Evolutionary conservation across 1,139 yeast genomes (phyloP), one percentile per base, ranked within the genome.

Genomic region (Nadsonia commutata): DNA sequence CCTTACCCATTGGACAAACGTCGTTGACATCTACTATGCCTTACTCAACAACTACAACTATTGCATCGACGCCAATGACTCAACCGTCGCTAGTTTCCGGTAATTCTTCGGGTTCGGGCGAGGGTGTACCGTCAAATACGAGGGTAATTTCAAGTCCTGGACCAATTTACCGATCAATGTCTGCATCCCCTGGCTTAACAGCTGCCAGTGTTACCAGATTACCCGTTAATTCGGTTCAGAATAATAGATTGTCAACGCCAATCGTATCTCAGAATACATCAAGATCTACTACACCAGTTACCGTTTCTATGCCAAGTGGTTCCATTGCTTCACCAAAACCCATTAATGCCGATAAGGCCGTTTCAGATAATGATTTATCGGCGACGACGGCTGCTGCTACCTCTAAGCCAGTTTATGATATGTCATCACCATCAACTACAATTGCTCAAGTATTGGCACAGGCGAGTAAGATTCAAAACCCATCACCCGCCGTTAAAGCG

Each of bases 391-490:
- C 46, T 7, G 43, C 41, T 33, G 11, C 48, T 13, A 20, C 39
- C 41, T 27, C 47, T 20, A 20, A 31, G 20, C 22, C 43, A 21
- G 39, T 17, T 8, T n/a, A 19, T 27, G 41, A 27, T 9, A 33
- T 36, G 37, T 13, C 43, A 4, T 22, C 39, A 18, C 31, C 42
- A 21, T 45, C 45, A 4, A 63, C 58, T 39, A 52, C 58, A 38
- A 61, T 62, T 43, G 53, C 61, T 7, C 58, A 59, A 44, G 53
- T 62, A 40, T 50, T 62, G 17, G 63, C 59, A 6, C 59, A 60
- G 48, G 66, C 65, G 13, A 59, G 58, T 44, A 58, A 58, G 44
- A 57, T 62, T 40, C 56, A 53, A 22, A 62, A 62, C 44, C 66
- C 66, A 6, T 52, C 63, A 2, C 59, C 64, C 2, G 56, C 56